Conservation (phyloP, 73 alveolate species). For the Breviolum minutum region DNA sequence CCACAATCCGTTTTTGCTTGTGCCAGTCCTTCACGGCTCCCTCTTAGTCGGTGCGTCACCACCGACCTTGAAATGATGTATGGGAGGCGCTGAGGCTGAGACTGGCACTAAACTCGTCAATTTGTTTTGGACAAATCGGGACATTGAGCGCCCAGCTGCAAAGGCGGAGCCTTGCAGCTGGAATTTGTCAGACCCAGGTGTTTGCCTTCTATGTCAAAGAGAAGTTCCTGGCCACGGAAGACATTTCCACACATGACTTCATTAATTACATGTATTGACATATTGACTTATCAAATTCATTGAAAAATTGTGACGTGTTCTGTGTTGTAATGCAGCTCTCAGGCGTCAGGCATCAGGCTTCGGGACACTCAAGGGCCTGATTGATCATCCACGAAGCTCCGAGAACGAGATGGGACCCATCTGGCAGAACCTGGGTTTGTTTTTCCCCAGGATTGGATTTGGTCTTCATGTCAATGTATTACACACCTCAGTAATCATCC, state of each 20-base stretch:
- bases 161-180: not conserved
- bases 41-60: too few species aligned
- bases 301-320: not conserved
- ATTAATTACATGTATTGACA: not conserved
- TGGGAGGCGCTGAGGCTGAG: too few species aligned
- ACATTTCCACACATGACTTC: not conserved
- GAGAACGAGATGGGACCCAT: conserved; percentile 73
- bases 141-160: not conserved
- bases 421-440: conserved; percentile 49
- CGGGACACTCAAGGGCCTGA: not conserved
- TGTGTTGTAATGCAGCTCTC: not conserved
- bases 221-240: conserved; percentile 33
- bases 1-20: too few species aligned
- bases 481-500: not conserved
- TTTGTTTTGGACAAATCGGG: too few species aligned
- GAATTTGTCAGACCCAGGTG: conserved; percentile 61
- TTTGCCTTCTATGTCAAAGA: conserved; percentile 38
- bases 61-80: too few species aligned
- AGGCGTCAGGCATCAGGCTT: not conserved
- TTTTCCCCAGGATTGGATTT: not conserved
- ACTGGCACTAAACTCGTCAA: too few species aligned
- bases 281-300: not conserved
- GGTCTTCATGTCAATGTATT: too few species aligned
- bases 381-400: conserved; percentile 92
- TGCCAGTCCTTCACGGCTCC: too few species aligned